Conservation (phyloP, 108 stramenopile genomes). For the Skeletonema tropicum region DNA sequence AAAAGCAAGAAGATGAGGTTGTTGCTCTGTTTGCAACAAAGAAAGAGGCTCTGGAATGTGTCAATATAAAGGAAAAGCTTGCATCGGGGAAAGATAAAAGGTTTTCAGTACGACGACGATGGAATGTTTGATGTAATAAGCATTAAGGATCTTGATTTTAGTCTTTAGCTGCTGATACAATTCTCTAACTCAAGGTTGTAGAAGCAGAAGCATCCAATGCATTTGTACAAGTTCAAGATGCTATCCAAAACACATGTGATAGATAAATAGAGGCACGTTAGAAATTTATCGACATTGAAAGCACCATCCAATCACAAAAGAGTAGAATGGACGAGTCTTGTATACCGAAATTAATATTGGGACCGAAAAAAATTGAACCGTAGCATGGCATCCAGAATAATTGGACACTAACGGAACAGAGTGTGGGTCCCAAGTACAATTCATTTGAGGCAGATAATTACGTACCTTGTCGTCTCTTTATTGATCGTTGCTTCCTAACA, state of each 20-base stretch:
- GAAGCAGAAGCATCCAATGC: not conserved
- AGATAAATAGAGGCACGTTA: not conserved
- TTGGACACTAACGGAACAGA: too few relatives aligned
- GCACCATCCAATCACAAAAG: too few relatives aligned
- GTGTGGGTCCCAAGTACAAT: too few relatives aligned
- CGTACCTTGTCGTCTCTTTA: too few relatives aligned
- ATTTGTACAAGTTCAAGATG: not conserved
- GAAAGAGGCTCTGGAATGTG: conserved; percentile 31
- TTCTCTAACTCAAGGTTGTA: too few relatives aligned
- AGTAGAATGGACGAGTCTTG: too few relatives aligned
- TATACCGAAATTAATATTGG: too few relatives aligned
- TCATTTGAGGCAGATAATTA: too few relatives aligned
- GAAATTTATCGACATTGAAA: not conserved
- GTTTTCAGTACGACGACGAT: not conserved
- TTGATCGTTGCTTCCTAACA: too few relatives aligned
- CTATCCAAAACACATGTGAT: not conserved
- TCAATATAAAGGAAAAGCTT: conserved; percentile 17
- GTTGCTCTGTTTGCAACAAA: conserved; percentile 34
- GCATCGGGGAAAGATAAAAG: not conserved
- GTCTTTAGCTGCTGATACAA: not conserved
- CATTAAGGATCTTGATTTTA: not conserved
- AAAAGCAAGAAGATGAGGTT: conserved; percentile 9
- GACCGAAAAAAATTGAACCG: too few relatives aligned
- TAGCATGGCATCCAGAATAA: too few relatives aligned
- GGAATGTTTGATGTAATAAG: not conserved